A percentile compares a stretch with the other conserved stretches of the same genome.
phyloP scores from a whole-genome alignment of 2,329 filamentous ascomycete genomes.

The Tolypocladium tundrense region DNA sequence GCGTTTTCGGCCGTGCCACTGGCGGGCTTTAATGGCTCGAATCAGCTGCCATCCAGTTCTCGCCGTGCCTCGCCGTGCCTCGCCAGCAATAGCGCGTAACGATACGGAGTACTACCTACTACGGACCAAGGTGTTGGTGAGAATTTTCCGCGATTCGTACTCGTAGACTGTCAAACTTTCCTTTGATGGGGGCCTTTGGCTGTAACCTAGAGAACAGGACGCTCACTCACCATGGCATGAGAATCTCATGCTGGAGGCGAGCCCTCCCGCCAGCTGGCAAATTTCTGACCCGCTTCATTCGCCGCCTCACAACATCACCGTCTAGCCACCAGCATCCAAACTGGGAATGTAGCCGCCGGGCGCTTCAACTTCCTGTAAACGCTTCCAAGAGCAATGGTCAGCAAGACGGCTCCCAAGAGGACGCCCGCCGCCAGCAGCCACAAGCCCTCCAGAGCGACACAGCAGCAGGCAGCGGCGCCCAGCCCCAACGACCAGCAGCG shows the following conservation, averaged over 20 bases:
- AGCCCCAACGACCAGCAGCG: constrained; percentile 43
- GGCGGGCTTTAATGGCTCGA: neutral
- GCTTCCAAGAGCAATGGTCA: neutral
- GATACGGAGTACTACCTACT: no score
- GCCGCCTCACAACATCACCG: neutral
- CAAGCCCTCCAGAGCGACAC: neutral
- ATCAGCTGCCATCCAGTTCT: neutral
- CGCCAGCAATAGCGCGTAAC: neutral
- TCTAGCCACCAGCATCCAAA: neutral
- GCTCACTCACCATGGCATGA: neutral
- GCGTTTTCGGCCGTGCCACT: neutral
- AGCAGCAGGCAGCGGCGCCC: neutral
- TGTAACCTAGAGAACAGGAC: neutral
- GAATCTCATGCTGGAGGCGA: neutral
- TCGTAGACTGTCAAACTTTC: no score
- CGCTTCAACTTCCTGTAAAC: neutral
- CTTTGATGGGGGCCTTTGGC: no score
- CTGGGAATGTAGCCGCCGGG: neutral
- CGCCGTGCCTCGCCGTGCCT: no score
- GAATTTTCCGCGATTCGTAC: neutral
- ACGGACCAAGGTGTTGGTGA: neutral
- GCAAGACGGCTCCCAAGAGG: neutral
- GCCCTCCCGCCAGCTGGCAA: neutral
- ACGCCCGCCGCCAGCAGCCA: neutral
- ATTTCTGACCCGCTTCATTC: neutral